Conservation (phyloP, 495 filamentous ascomycete species). For the Penicillium crystallinum region DNA sequence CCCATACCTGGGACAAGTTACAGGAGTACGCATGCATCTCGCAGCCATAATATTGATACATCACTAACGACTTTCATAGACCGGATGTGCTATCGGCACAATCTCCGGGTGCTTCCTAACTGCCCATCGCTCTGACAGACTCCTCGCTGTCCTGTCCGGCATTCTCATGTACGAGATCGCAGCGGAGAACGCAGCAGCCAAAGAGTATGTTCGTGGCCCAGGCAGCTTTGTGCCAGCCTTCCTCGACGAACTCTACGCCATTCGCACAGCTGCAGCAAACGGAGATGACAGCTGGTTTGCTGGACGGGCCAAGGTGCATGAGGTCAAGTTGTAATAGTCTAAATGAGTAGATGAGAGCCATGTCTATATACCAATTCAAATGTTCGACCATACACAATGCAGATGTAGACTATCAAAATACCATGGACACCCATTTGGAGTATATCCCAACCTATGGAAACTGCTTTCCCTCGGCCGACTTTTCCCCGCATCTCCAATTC, state of each 20-base stretch:
- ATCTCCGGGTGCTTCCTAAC: slow-evolving; percentile 71
- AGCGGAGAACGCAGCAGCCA: slow-evolving; percentile 62
- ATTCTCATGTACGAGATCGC: slow-evolving; percentile 81
- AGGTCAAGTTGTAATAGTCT: slow-evolving; percentile 29
- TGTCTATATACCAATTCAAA: slow-evolving; percentile 8
- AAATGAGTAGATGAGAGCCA: neutral
- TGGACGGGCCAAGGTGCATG: slow-evolving; percentile 49
- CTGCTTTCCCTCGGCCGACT: slow-evolving; percentile 13
- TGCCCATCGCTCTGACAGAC: slow-evolving; percentile 51
- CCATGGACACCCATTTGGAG: neutral
- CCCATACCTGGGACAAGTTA: slow-evolving; percentile 69
- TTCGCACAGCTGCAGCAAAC: slow-evolving; percentile 42
- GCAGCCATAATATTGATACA: neutral
- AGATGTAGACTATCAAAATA: neutral
- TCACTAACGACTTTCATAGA: slow-evolving; percentile 31
- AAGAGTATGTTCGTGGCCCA: slow-evolving; percentile 65
- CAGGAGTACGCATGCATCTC: slow-evolving; percentile 49
- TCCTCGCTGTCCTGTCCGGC: slow-evolving; percentile 65
- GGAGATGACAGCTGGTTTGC: slow-evolving; percentile 50
- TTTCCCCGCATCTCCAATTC: slow-evolving; percentile 26
- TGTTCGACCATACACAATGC: neutral
- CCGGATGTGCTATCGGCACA: slow-evolving; percentile 81
- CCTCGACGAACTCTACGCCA: slow-evolving; percentile 63
- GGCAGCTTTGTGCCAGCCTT: slow-evolving; percentile 87
- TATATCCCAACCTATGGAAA: neutral